phyloP scores from a whole-genome alignment of 306 rosid species.

The Astragalus glycyphyllos region DNA sequence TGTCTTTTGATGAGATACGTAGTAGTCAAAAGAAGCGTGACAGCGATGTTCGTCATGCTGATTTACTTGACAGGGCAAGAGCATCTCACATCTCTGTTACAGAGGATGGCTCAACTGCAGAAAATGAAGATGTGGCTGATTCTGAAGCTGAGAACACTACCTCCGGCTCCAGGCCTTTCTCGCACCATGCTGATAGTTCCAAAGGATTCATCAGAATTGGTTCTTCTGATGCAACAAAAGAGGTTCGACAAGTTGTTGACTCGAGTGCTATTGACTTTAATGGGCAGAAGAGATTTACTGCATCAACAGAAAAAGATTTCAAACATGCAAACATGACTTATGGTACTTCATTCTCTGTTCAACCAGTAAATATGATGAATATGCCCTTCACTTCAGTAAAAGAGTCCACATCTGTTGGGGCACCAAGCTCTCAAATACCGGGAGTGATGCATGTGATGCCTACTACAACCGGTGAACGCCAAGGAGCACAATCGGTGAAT shows the following conservation, averaged over 20 bases:
- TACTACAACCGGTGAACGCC: slow-evolving; percentile 55
- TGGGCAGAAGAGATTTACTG: slow-evolving; percentile 71
- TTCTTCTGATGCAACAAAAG: slow-evolving; percentile 69
- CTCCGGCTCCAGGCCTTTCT: slow-evolving; percentile 68
- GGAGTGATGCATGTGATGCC: slow-evolving; percentile 79
- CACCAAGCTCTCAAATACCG: slow-evolving; percentile 55
- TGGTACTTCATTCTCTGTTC: slow-evolving; percentile 62
- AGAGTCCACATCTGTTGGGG: slow-evolving; percentile 63
- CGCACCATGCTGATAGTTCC: slow-evolving; percentile 63
- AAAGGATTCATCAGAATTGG: slow-evolving; percentile 64
- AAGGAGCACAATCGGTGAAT: slow-evolving; percentile 61
- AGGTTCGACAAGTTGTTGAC: slow-evolving; percentile 55
- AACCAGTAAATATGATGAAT: slow-evolving; percentile 69
- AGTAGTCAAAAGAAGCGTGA: slow-evolving; percentile 72
- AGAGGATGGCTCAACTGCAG: slow-evolving; percentile 92
- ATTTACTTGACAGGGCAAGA: slow-evolving; percentile 71
- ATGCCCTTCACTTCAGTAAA: slow-evolving; percentile 61
- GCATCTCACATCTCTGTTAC: slow-evolving; percentile 72
- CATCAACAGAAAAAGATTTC: slow-evolving; percentile 67
- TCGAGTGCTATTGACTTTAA: slow-evolving; percentile 54
- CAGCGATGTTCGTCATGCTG: slow-evolving; percentile 61
- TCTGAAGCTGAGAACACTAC: slow-evolving; percentile 88
- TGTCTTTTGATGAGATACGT: slow-evolving; percentile 67
- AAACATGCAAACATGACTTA: slow-evolving; percentile 61
- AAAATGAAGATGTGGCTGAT: slow-evolving; percentile 95